These are phyloP conservation scores for Hygrophila difformis DNA, from an alignment of 257 asterid genomes.

Conservation along the genomic window DNA sequence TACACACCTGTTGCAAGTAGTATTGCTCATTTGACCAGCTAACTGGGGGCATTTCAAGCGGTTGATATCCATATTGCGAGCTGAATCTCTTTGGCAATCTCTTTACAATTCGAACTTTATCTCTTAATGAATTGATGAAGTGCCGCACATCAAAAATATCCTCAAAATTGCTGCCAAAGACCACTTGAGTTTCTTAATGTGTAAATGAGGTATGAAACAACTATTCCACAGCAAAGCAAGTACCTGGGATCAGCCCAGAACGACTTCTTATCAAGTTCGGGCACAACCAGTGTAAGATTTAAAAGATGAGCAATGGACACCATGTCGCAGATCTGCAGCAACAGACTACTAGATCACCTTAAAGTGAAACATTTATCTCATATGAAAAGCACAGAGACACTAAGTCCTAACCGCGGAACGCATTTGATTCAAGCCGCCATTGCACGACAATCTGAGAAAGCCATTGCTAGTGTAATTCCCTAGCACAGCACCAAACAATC, in stretches of 20 bases:
- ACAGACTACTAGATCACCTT: conserved; percentile 20
- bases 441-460: conserved; percentile 81
- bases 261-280: conserved; percentile 92
- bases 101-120: conserved; percentile 61
- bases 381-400: conserved; percentile 5
- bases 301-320: conserved; percentile 81
- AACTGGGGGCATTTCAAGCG: conserved; percentile 59
- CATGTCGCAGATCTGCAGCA: conserved; percentile 92
- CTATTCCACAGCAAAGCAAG: conserved; percentile 8
- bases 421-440: conserved; percentile 97
- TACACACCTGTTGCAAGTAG: conserved; percentile 61
- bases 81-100: conserved; percentile 56
- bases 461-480: conserved; percentile 89
- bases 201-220: not conserved
- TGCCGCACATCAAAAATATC: conserved; percentile 66
- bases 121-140: conserved; percentile 63
- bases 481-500: conserved; percentile 2
- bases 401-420: conserved; percentile 72
- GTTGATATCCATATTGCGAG: conserved; percentile 39
- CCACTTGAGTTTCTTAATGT: conserved; percentile 12
- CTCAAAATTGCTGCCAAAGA: conserved; percentile 38
- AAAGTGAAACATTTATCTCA: conserved; percentile 9
- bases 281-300: conserved; percentile 87
- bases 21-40: conserved; percentile 78
- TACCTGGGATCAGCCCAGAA: conserved; percentile 99